Evolutionary conservation across 352 stramenopile genomes (phyloP), one percentile per base, ranked within the genome.

Genomic region (Elongisporangium prolatum): DNA sequence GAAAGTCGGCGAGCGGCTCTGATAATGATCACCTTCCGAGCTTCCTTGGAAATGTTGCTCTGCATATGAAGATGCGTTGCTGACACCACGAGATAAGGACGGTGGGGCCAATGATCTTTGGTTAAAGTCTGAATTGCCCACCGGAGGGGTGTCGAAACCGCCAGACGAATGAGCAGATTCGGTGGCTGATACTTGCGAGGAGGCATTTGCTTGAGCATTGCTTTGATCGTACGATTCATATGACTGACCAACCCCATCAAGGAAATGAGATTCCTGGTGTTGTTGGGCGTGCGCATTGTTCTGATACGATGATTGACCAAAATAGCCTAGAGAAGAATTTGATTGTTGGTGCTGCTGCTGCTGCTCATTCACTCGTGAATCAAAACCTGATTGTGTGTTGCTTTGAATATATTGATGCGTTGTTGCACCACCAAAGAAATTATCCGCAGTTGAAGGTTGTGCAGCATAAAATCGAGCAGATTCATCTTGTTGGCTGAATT

Each of bases 31-130:
- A 44, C 34, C 34, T 44, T 44, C 34, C 34, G 34, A 17, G 9
- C 10, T 44, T 44, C 34, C 34, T 16, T 44, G 9, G 34, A 38
- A 21, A 37, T 68, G 56, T 22, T 69, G 69, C 13, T 81, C 66
- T 22, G 54, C 57, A 61, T 73, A 63, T 13, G 68, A 77, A 48
- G 71, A 81, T 18, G 62, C 53, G 25, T 77, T 75, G 55, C 71
- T 86, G 21, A 40, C 59, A 60, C 51, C 67, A 4, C 65, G 65
- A 37, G 64, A 69, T 61, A 81, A 64, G 34, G 65, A 67, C 44
- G 67, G 61, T 50, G 68, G 65, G 18, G 54, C 17, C n/a, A 66
- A 56, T 24, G 54, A 14, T n/a, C 65, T 61, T 48, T 69, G 56
- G 22, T 56, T 40, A 54, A 50, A 22, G 2, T 16, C 34, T 44